Evolutionary conservation across 164 flowering plant species (phyloP).

Genomic region (Kingdonia uniflora): DNA sequence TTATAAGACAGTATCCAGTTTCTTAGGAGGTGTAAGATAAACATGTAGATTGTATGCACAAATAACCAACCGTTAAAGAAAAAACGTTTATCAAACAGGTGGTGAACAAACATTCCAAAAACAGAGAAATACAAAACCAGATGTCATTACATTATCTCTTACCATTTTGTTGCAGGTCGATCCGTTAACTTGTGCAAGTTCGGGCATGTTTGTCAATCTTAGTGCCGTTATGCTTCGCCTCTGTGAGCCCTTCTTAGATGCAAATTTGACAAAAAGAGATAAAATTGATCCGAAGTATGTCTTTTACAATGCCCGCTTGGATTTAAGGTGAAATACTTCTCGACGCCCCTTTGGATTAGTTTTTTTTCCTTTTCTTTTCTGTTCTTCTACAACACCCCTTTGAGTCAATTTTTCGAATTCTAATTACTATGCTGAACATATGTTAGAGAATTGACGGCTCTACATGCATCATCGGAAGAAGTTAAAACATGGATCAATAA

Average conservation of each 20-base stretch:
- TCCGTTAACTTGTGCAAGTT: constrained; percentile 85
- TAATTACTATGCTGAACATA: constrained; percentile 6
- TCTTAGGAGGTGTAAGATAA: too few species aligned
- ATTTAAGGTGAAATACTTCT: constrained; percentile 45
- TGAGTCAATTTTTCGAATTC: too few species aligned
- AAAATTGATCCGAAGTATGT: constrained; percentile 87
- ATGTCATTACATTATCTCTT: too few species aligned
- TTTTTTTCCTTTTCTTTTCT: too few species aligned
- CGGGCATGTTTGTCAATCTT: constrained; percentile 94
- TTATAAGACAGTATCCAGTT: too few species aligned
- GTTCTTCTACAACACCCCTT: too few species aligned
- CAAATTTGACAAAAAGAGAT: constrained; percentile 64
- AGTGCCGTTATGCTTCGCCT: constrained; percentile 96
- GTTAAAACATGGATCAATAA: constrained; percentile 56
- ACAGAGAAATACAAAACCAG: too few species aligned
- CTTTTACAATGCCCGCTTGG: constrained; percentile 49
- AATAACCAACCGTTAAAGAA: too few species aligned
- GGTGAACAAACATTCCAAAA: too few species aligned
- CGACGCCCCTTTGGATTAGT: background rate
- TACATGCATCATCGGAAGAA: constrained; percentile 97
- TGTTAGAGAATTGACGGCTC: constrained; percentile 76
- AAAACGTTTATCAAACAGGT: too few species aligned
- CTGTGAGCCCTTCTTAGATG: constrained; percentile 91
- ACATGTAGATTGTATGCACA: too few species aligned
- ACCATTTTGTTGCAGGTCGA: constrained; percentile 53